These are phyloP conservation scores for Fusarium hostae DNA, from an alignment of 2,329 filamentous ascomycete genomes.

Conservation along the genomic window DNA sequence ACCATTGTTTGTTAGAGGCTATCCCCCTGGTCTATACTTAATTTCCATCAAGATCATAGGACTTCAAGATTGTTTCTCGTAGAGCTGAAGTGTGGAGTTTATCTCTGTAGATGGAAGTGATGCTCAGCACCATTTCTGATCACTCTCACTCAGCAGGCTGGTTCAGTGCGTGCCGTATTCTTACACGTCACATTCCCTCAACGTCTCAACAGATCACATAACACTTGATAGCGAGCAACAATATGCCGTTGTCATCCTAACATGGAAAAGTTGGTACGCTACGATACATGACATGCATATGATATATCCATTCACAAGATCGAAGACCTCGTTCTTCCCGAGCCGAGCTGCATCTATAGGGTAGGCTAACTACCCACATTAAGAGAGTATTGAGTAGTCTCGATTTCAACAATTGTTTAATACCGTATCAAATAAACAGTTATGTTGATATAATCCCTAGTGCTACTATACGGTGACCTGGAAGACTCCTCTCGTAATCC, in stretches of 20 bases:
- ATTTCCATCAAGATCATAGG: not conserved
- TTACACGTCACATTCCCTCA: not conserved
- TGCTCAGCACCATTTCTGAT: not conserved
- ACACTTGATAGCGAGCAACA: not conserved
- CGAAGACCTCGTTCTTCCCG: not conserved
- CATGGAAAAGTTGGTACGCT: not conserved
- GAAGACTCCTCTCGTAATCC: not conserved
- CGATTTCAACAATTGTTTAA: not conserved
- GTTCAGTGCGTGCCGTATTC: not conserved
- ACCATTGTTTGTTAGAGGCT: not conserved
- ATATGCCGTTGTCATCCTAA: not conserved
- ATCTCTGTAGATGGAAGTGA: not conserved
- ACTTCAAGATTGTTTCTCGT: not conserved
- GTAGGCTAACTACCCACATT: not conserved
- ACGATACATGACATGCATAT: not conserved
- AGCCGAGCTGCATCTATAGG: not conserved
- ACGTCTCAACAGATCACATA: not conserved
- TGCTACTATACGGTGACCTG: too few relatives aligned
- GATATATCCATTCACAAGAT: not conserved
- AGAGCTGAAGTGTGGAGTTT: constrained; percentile 3
- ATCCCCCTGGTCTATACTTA: not conserved
- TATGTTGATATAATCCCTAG: not conserved
- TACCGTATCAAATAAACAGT: too few relatives aligned
- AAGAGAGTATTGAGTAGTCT: too few relatives aligned
- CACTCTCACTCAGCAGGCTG: not conserved